Percentiles rank a stretch among this genome's conserved stretches.
These are phyloP conservation scores for Exophiala alcalophila DNA, from an alignment of 2,329 filamentous ascomycete species.

Conservation along the genomic window DNA sequence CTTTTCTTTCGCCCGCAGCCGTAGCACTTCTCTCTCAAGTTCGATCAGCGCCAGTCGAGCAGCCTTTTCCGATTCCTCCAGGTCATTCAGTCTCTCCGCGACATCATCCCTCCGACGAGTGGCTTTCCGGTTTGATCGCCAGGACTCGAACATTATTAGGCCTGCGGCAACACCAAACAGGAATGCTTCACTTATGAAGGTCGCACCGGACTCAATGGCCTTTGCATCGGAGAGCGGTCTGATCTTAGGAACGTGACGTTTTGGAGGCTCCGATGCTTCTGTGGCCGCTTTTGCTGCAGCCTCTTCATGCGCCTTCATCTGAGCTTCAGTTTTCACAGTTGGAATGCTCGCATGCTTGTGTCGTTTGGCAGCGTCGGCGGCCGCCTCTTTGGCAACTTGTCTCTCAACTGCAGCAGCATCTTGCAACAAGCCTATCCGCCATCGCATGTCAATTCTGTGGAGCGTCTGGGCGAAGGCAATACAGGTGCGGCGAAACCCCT, in stretches of 20 bases:
- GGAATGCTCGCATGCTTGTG: slow-evolving; percentile 53
- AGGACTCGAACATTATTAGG: slow-evolving; percentile 62
- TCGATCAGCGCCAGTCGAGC: slow-evolving; percentile 42
- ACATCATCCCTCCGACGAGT: slow-evolving; percentile 59
- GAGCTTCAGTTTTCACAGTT: slow-evolving; percentile 61
- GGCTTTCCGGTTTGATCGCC: slow-evolving; percentile 60
- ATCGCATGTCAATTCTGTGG: slow-evolving; percentile 65
- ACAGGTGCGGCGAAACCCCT: slow-evolving; percentile 61
- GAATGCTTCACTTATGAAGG: slow-evolving; percentile 66
- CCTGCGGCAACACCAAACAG: slow-evolving; percentile 63
- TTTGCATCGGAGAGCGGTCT: slow-evolving; percentile 64
- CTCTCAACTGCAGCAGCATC: slow-evolving; percentile 53
- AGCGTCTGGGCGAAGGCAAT: slow-evolving; percentile 62
- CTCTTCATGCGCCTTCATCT: slow-evolving; percentile 56
- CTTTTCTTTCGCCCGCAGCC: slow-evolving; percentile 40
- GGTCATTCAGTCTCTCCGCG: slow-evolving; percentile 55
- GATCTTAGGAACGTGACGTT: slow-evolving; percentile 53
- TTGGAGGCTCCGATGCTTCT: slow-evolving; percentile 47
- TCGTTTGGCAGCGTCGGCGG: slow-evolving; percentile 53
- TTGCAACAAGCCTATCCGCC: slow-evolving; percentile 63
- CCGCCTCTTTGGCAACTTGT: slow-evolving; percentile 48
- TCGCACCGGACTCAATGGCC: slow-evolving; percentile 66
- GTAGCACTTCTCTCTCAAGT: slow-evolving; percentile 47
- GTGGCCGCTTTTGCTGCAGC: slow-evolving; percentile 44
- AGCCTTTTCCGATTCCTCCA: slow-evolving; percentile 52